phyloP scores from a whole-genome alignment of 441 rosid species.

The Theobroma grandiflorum region DNA sequence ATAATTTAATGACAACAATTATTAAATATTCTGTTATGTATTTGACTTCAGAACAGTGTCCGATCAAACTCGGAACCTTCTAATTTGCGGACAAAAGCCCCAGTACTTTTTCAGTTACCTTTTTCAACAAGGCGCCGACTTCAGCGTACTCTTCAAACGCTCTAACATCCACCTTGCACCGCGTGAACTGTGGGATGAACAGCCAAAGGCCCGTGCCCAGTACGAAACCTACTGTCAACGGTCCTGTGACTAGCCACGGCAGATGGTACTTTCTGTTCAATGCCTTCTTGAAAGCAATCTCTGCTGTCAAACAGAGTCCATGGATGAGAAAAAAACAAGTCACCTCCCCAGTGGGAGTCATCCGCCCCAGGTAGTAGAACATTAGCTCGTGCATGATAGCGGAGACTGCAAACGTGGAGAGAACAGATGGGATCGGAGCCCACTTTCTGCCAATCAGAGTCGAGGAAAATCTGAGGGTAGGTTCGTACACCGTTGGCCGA shows the following conservation, averaged over 20 bases:
- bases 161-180: conserved; percentile 28
- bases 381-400: conserved; percentile 55
- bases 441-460: conserved; percentile 26
- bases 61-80: neutral
- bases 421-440: conserved; percentile 38
- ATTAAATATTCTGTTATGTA: too few species aligned
- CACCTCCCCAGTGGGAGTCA: conserved; percentile 52
- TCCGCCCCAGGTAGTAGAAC: conserved; percentile 39
- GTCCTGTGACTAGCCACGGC: conserved; percentile 38
- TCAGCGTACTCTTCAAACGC: conserved; percentile 34
- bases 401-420: conserved; percentile 50
- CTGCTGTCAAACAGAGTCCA: conserved; percentile 46
- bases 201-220: conserved; percentile 47
- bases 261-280: conserved; percentile 32
- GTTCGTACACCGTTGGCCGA: conserved; percentile 54
- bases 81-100: neutral
- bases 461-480: conserved; percentile 20
- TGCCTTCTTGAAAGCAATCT: conserved; percentile 43
- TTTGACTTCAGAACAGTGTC: too few species aligned
- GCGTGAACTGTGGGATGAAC: conserved; percentile 48
- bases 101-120: neutral
- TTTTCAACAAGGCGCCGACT: conserved; percentile 8
- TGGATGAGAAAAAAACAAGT: conserved; percentile 52
- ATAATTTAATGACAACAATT: too few species aligned
- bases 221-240: conserved; percentile 48